phyloP scores from a whole-genome alignment of 1,139 yeast species.

The Meyerozyma elateridarum region DNA sequence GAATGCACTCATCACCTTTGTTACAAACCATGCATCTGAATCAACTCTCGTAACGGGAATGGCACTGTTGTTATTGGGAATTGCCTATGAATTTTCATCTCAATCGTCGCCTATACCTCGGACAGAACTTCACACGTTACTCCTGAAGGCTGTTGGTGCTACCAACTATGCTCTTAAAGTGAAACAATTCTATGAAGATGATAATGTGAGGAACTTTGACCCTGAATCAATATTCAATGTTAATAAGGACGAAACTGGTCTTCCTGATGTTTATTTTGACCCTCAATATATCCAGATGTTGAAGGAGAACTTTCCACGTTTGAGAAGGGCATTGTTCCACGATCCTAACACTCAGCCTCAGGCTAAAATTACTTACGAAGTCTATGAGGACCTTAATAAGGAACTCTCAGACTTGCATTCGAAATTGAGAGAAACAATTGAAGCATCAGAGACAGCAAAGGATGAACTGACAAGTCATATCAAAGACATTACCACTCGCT shows the following conservation, averaged over 20 bases:
- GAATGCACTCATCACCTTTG: slow-evolving; percentile 62
- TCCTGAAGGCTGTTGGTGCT: slow-evolving; percentile 69
- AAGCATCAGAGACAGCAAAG: slow-evolving; percentile 20
- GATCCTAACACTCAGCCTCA: slow-evolving; percentile 73
- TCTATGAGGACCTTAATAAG: slow-evolving; percentile 58
- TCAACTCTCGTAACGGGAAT: slow-evolving; percentile 68
- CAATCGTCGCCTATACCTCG: slow-evolving; percentile 68
- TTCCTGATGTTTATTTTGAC: slow-evolving; percentile 79
- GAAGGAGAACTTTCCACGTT: slow-evolving; percentile 65
- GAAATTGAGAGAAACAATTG: slow-evolving; percentile 24
- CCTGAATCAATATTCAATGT: slow-evolving; percentile 26
- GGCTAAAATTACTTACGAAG: slow-evolving; percentile 61
- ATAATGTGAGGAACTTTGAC: slow-evolving; percentile 53
- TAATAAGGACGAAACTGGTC: slow-evolving; percentile 69
- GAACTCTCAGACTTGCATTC: slow-evolving; percentile 26
- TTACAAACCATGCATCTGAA: slow-evolving; percentile 58
- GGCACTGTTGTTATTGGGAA: slow-evolving; percentile 68
- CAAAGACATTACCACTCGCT: slow-evolving; percentile 15
- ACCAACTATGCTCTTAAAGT: slow-evolving; percentile 76
- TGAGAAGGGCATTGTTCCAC: slow-evolving; percentile 66
- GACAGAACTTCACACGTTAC: slow-evolving; percentile 53
- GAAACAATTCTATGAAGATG: slow-evolving; percentile 62
- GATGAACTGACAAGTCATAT: slow-evolving; percentile 22
- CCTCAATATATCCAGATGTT: slow-evolving; percentile 58
- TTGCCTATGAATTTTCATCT: slow-evolving; percentile 77